Evolutionary conservation across 345 rosid genomes (phyloP), one percentile per base, ranked within the genome.

Genomic region (Boechera divaricarpa): DNA sequence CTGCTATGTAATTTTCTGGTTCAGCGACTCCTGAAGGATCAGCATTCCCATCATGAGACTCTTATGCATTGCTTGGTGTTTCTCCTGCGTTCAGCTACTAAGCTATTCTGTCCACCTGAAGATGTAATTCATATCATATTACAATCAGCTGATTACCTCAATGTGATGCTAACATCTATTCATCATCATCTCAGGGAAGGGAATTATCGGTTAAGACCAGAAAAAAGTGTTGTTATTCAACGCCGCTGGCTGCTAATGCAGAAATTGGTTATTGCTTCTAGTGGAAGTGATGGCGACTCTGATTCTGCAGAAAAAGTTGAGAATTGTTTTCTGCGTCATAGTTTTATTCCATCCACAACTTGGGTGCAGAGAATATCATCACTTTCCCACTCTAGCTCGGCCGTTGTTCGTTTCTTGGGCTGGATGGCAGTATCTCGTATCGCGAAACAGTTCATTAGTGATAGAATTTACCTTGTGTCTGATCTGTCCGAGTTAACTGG

Each of bases 361-460:
- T 91, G 97, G 97, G 78, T 89, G 80, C 81, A 83, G 71, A 85
- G 77, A 82, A 87, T 89, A 83, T 62, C 88, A 16, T 54, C 75
- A 65, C 89, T 91, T 86, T 86, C 94, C 74, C 62, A 35, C 47
- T 86, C 81, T 86, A 73, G 83, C 75, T 87, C 83, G 13, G 87
- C 92, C 47, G 86, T 86, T 73, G 94, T 88, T 33, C 88, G 91
- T 29, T 91, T 87, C 82, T 86, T 91, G 76, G 97, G 97, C 61
- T 91, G 97, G 97, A 91, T 91, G 97, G 97, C 91, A 44, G 72
- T 91, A 79, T 89, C 94, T 72, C 87, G 89, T 51, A 79, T 75
- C 70, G 90, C 94, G 42, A 82, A 85, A 77, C 86, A 80, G 75
- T 89, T 82, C 81, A 63, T 77, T 32, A 82, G 74, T 76, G 89